Evolutionary conservation across 1,284 basidiomycete species (phyloP).

Genomic region (Ceratobasidium sp.): DNA sequence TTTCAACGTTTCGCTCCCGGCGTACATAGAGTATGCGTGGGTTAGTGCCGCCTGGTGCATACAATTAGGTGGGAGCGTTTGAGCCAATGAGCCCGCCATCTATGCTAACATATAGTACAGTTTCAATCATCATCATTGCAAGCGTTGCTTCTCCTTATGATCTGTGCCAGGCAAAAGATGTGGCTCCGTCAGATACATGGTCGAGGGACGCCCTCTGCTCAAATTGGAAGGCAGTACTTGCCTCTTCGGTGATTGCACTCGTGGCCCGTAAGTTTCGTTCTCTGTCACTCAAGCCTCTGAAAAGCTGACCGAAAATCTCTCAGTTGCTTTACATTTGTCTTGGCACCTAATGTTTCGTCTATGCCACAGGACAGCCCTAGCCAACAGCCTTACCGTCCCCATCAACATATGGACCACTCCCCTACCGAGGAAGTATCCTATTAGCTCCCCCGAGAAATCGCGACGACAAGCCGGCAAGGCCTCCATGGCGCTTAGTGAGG

Average conservation of each 20-base stretch:
- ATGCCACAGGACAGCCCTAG: conserved; percentile 1
- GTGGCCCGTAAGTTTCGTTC: conserved; percentile 3
- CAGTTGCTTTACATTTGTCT: conserved; percentile 13
- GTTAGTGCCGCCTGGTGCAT: conserved; percentile 6
- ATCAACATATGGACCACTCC: conserved; percentile 24
- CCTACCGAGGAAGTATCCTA: conserved; percentile 23
- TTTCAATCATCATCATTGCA: conserved; percentile 5
- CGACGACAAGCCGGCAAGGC: not conserved
- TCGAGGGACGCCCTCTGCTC: conserved; percentile 2
- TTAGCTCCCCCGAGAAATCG: not conserved
- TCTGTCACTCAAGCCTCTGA: not conserved
- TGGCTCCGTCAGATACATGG: not conserved
- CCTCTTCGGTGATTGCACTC: conserved; percentile 8
- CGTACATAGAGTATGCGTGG: conserved; percentile 22
- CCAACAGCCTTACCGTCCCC: not conserved
- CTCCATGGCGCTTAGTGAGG: conserved; percentile 10
- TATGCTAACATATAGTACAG: not conserved
- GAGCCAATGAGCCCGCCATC: too few relatives aligned
- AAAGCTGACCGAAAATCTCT: not conserved
- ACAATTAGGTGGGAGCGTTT: conserved; percentile 15
- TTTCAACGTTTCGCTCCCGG: conserved; percentile 11
- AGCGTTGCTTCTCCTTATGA: conserved; percentile 5
- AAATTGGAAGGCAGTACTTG: conserved; percentile 20
- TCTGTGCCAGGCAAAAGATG: not conserved
- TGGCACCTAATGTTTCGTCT: conserved; percentile 36